These are phyloP conservation scores for Pythium angustatum DNA, from an alignment of 352 stramenopile species.

Conservation along the genomic window DNA sequence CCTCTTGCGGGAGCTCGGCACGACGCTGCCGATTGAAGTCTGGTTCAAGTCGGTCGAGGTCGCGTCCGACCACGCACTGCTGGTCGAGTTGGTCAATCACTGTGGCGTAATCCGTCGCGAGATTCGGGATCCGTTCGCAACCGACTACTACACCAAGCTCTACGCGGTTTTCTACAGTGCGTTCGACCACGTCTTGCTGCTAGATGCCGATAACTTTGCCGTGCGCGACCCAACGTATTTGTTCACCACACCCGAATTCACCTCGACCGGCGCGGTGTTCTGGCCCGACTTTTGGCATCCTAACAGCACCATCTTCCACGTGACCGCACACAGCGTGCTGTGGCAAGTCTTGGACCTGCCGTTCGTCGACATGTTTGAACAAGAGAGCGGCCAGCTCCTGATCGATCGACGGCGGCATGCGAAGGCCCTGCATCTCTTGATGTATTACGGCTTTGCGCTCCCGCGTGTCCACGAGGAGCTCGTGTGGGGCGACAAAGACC, in stretches of 20 bases:
- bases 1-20: too few relatives aligned
- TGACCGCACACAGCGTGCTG: constrained; percentile 20
- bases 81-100: background rate
- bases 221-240: constrained; percentile 31
- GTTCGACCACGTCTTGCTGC: constrained; percentile 29
- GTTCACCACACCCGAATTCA: constrained; percentile 27
- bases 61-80: background rate
- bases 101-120: background rate
- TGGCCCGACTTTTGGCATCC: constrained; percentile 33
- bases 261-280: constrained; percentile 26
- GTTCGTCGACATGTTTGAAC: constrained; percentile 33
- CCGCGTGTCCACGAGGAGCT: constrained; percentile 25
- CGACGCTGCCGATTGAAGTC: too few relatives aligned
- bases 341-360: constrained; percentile 33
- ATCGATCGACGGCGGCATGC: constrained; percentile 26
- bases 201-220: constrained; percentile 17
- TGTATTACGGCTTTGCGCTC: too few relatives aligned
- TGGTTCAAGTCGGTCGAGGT: too few relatives aligned
- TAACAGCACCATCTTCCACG: constrained; percentile 21
- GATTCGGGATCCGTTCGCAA: too few relatives aligned
- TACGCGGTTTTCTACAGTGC: constrained; percentile 22
- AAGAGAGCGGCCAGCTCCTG: constrained; percentile 32
- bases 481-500: constrained; percentile 27
- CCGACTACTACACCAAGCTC: too few relatives aligned
- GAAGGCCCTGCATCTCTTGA: too few relatives aligned